A percentile compares a stretch with the other conserved stretches of the same genome.
Evolutionary conservation across 805 yeast genomes (phyloP).

Genomic region (Wickerhamiella kurtzmanii): DNA sequence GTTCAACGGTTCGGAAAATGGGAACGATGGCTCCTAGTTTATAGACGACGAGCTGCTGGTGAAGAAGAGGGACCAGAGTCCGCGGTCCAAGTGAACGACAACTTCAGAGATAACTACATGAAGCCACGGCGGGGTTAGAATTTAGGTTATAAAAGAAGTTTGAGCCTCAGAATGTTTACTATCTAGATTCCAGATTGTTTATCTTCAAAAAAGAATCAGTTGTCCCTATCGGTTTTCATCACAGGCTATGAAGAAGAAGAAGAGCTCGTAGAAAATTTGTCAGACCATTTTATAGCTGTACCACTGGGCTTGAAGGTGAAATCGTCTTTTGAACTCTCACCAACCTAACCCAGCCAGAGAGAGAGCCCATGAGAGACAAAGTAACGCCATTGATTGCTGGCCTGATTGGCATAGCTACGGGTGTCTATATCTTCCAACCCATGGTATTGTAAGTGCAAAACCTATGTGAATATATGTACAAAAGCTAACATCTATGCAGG

Average conservation of each 20-base stretch:
- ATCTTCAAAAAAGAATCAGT: constrained; percentile 20
- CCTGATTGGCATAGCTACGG: constrained; percentile 17
- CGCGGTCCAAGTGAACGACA: constrained; percentile 38
- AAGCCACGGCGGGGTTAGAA: background rate
- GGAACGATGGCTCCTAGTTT: constrained; percentile 78
- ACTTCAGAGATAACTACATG: constrained; percentile 68
- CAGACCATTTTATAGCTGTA: background rate
- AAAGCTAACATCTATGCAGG: background rate
- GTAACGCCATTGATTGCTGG: constrained; percentile 17
- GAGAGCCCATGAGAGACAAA: constrained; percentile 13
- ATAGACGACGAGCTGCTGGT: constrained; percentile 41
- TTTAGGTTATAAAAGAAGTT: background rate
- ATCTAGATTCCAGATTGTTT: constrained; percentile 23
- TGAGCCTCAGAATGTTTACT: constrained; percentile 21
- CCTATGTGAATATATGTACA: background rate
- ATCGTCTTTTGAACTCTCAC: too few species aligned
- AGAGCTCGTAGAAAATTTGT: background rate
- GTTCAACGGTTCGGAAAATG: constrained; percentile 87
- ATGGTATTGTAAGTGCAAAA: constrained; percentile 18
- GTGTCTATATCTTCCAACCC: constrained; percentile 21
- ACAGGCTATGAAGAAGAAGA: constrained; percentile 12
- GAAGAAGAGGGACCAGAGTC: constrained; percentile 29
- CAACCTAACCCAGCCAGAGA: background rate
- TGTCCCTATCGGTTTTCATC: constrained; percentile 28
- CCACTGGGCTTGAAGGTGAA: too few species aligned